Evolutionary conservation across 2,329 filamentous ascomycete genomes (phyloP), one percentile per base, ranked within the genome.

Genomic region (Clonostachys chloroleuca): DNA sequence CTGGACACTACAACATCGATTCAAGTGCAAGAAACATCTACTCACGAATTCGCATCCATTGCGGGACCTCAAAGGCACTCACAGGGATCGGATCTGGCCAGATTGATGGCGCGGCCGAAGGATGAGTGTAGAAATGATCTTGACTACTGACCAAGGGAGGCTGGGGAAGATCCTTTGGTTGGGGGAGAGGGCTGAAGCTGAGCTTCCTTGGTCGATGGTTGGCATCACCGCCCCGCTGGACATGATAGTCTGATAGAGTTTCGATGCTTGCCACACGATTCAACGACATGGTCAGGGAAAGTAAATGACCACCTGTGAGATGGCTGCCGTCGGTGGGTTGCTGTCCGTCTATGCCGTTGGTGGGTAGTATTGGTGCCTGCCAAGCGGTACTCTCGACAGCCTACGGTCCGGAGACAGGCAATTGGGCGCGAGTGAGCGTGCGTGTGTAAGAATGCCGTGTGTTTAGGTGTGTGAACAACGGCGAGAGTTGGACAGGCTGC

Each of bases 171-270:
- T 78, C 68, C 70, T 73, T 78, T 48, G 70, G 69, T 47, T 78
- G 71, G 5, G 77, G 77, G 17, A 80, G 59, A 8, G 77, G 76
- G 55, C 78, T 80, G 59, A 80, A 80, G 53, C 66, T 77, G 42
- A 80, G 64, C 49, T 73, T 74, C 43, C 72, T 68, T 12, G 73
- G 67, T 33, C 74, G 70, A 16, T 71, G 51, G 42, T 73, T 77
- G 33, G 72, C 69, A 52, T 73, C 70, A 12, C 73, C 72, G 41
- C 63, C 67, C 40, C 73, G 66, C 44, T 64, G 60, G 43, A 59
- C 50, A 18, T 56, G 52, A 34, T 60, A 61, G 34, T 70, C 70
- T 47, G 73, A 62, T 52, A 80, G 74, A 18, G 75, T 77, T 62
- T 80, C 77, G 51, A 80, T 67, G 43, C 75, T 78, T 17, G 66